Evolutionary conservation across 192 early-diverging fungal species (phyloP), one percentile per base, ranked within the genome.

Genomic region (Podochytrium sp.): DNA sequence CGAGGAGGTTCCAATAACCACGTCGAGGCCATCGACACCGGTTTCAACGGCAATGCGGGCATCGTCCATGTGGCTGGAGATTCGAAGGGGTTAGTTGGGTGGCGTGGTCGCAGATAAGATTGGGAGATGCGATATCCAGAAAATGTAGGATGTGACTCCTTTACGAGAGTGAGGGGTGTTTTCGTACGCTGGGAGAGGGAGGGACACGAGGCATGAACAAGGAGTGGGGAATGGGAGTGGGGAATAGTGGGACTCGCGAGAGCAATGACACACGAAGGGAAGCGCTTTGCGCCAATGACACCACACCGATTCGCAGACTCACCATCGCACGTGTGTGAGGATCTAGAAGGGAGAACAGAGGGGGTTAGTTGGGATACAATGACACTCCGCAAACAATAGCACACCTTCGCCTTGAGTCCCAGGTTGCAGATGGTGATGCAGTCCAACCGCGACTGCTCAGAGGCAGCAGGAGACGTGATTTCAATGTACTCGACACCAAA

Each of bases 401-500:
- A 20, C 12, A 83, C 81, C 90, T 99, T 99, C 76, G 96, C 95
- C 86, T 97, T 98, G 64, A 99, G 84, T 2, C 96, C 96, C 30
- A 99, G 87, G 32, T 91, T 92, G 77, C 92, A 87, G 75, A 99
- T 98, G 3, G 91, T 93, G 55, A 84, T 89, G 82, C 94, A 96
- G 85, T 99, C 97, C 35, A 83, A 87, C 53, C 93, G 89, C n/a
- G 94, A 96, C 81, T 98, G 95, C 78, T 97, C 94, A 61, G 94
- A 96, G 3, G 97, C 97, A 34, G 95, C 96, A 2, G 97, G 97
- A 12, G 94, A 96, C 29, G 96, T 97, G 67, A 99, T 81, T 78
- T 99, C 97, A 53, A 99, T 93, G 85, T 99, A 99, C 80, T 99
- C 97, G 42, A 99, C 97, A 60, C 97, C 97, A 79, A 99, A 94